A percentile compares a stretch with the other conserved stretches of the same genome.
These are phyloP conservation scores for Alternaria infectoria DNA, from an alignment of 2,329 filamentous ascomycete genomes.

Conservation along the genomic window DNA sequence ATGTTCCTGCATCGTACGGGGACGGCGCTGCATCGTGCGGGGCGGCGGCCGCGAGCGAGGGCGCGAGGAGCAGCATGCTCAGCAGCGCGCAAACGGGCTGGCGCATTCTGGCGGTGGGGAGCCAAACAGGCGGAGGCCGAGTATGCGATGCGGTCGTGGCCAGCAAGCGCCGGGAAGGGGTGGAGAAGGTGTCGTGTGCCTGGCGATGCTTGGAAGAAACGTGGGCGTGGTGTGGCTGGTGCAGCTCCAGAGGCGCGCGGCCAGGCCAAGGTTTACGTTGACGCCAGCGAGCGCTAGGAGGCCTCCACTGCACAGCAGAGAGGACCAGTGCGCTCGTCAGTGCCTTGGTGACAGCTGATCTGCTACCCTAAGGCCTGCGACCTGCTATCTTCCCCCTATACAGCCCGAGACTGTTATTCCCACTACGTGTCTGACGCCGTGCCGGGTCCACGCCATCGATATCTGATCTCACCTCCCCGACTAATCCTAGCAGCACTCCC, in stretches of 20 bases:
- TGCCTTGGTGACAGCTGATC: slow-evolving; percentile 6
- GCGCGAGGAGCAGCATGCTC: slow-evolving; percentile 39
- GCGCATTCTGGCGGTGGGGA: slow-evolving; percentile 32
- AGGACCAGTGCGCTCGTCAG: slow-evolving; percentile 17
- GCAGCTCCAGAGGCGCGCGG: not conserved
- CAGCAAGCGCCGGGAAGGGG: not conserved
- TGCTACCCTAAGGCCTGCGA: slow-evolving; percentile 5
- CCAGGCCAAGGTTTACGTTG: not conserved
- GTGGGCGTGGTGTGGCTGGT: slow-evolving; percentile 15
- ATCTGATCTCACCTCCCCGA: slow-evolving; percentile 13
- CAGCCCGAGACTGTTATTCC: not conserved
- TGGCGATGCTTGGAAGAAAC: slow-evolving; percentile 5
- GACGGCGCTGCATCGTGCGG: slow-evolving; percentile 33
- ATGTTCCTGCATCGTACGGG: slow-evolving; percentile 16
- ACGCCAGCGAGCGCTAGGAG: slow-evolving; percentile 3
- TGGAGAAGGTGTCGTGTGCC: slow-evolving; percentile 7
- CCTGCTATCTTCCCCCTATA: slow-evolving; percentile 7
- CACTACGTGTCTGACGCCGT: slow-evolving; percentile 3
- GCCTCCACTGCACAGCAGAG: slow-evolving; percentile 14
- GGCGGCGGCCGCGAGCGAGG: slow-evolving; percentile 38
- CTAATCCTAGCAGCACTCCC: slow-evolving; percentile 17
- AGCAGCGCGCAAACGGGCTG: slow-evolving; percentile 32
- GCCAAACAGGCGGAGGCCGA: not conserved
- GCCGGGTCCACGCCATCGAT: not conserved
- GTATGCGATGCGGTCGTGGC: not conserved